Evolutionary conservation across 768 basidiomycete species (phyloP).

Genomic region (Naganishia vishniacii): DNA sequence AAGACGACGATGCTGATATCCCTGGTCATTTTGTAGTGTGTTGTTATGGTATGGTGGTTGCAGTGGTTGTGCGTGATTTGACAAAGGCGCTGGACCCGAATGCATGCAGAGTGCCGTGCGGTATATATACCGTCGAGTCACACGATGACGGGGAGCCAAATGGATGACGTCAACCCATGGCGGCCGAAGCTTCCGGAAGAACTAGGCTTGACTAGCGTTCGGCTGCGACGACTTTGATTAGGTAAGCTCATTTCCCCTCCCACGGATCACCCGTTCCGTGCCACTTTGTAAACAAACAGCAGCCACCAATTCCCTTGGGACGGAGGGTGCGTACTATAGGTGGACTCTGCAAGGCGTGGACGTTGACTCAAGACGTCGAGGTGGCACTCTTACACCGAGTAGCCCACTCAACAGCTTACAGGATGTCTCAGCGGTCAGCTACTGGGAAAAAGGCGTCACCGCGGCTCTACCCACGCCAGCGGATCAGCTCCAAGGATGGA

Average conservation of each 20-base stretch:
- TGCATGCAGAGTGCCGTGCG: neutral
- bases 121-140: neutral
- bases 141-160: neutral
- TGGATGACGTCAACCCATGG: neutral
- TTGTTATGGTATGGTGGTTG: conserved; percentile 3
- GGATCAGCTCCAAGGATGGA: conserved; percentile 20
- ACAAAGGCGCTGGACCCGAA: no score
- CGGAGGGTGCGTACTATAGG: no score
- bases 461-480: neutral
- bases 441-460: conserved; percentile 9
- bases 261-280: neutral
- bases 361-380: no score
- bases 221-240: neutral
- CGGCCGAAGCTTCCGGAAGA: neutral
- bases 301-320: neutral
- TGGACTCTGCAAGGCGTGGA: no score
- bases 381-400: no score
- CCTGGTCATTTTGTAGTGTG: conserved; percentile 16
- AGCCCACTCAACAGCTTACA: no score
- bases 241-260: neutral
- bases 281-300: conserved; percentile 6
- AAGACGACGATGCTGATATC: conserved; percentile 23
- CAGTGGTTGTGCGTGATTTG: no score
- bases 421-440: neutral
- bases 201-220: neutral